phyloP scores from a whole-genome alignment of 345 rosid genomes.

The Excoecaria agallocha region DNA sequence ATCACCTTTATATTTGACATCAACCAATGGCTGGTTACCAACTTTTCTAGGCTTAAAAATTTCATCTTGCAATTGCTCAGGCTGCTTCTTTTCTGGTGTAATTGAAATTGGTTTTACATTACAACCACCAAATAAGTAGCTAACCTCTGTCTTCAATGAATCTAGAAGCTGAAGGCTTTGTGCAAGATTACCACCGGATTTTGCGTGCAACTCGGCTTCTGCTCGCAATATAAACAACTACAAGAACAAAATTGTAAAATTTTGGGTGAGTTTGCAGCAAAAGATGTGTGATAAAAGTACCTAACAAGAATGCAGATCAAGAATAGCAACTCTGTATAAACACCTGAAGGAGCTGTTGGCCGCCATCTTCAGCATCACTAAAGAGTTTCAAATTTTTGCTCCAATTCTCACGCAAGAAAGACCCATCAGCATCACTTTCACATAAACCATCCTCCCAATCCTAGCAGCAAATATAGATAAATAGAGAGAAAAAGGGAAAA shows the following conservation, averaged over 20 bases:
- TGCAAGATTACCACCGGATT: slow-evolving; percentile 42
- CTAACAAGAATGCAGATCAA: neutral
- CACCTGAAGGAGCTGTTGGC: slow-evolving; percentile 88
- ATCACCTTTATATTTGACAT: slow-evolving; percentile 68
- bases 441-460: slow-evolving; percentile 95
- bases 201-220: slow-evolving; percentile 77
- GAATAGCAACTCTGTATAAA: slow-evolving; percentile 5
- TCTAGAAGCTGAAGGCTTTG: slow-evolving; percentile 47
- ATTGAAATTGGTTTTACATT: slow-evolving; percentile 46
- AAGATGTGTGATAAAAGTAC: neutral
- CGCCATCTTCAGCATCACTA: slow-evolving; percentile 76
- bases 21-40: slow-evolving; percentile 39
- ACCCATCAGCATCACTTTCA: slow-evolving; percentile 87
- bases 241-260: slow-evolving; percentile 30
- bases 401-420: slow-evolving; percentile 88
- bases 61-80: slow-evolving; percentile 51
- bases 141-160: slow-evolving; percentile 51
- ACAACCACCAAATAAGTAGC: slow-evolving; percentile 57
- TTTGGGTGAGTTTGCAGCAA: neutral
- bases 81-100: slow-evolving; percentile 39
- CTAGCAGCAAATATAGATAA: slow-evolving; percentile 36
- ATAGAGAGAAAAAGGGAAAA: neutral
- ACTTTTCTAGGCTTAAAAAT: slow-evolving; percentile 74
- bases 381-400: slow-evolving; percentile 77
- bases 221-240: slow-evolving; percentile 87